Evolutionary conservation across 495 filamentous ascomycete species (phyloP).

Genomic region (Aspergillus coremiiformis): DNA sequence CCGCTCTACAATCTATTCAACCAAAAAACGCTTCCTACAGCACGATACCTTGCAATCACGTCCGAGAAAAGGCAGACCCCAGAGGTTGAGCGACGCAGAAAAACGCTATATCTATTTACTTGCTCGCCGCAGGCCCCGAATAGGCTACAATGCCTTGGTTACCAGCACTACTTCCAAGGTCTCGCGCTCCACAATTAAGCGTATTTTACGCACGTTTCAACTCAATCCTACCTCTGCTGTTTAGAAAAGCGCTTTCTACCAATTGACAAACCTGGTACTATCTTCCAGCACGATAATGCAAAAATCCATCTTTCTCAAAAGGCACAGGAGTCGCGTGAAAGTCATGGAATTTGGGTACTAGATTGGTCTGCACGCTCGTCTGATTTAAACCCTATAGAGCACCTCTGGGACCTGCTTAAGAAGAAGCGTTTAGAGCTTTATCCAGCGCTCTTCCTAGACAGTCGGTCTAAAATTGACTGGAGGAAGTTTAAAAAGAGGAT

Average conservation of each 20-base stretch:
- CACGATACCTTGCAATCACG: background rate
- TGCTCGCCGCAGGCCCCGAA: background rate
- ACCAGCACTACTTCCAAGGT: background rate
- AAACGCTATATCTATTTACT: background rate
- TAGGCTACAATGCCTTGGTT: background rate
- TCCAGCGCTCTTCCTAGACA: background rate
- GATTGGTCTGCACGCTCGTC: background rate
- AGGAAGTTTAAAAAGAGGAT: background rate
- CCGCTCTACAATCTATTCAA: background rate
- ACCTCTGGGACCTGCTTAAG: background rate
- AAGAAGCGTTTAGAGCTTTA: background rate
- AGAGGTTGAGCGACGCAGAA: background rate
- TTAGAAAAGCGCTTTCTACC: background rate
- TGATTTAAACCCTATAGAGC: conserved; percentile 4
- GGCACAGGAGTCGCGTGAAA: background rate
- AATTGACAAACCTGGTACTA: background rate
- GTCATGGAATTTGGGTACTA: background rate
- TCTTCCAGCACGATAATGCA: conserved; percentile 5
- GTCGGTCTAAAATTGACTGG: background rate
- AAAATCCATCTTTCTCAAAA: background rate
- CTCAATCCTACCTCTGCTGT: conserved; percentile 1
- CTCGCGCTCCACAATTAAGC: background rate
- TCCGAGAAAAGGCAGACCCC: background rate
- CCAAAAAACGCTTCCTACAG: background rate
- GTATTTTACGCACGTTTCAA: background rate